Evolutionary conservation across 1,139 yeast genomes (phyloP).

Genomic region (Candida pseudoviswanathii): DNA sequence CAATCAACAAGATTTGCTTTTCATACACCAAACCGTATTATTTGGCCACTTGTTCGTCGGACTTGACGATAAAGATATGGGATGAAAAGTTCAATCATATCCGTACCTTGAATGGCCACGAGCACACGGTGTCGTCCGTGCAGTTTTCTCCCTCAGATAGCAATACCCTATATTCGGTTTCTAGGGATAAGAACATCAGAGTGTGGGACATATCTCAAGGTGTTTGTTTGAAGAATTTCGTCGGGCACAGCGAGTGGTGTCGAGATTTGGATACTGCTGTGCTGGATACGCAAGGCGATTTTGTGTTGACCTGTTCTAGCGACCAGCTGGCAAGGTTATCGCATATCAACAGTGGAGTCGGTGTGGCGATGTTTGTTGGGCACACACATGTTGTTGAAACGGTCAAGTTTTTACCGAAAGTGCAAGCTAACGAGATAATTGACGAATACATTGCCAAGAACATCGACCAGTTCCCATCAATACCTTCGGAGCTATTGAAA

Average conservation of each 20-base stretch:
- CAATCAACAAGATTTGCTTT: slow-evolving; percentile 55
- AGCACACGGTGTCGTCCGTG: slow-evolving; percentile 77
- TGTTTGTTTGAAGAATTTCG: slow-evolving; percentile 62
- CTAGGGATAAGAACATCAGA: slow-evolving; percentile 74
- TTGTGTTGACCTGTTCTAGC: slow-evolving; percentile 73
- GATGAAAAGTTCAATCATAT: slow-evolving; percentile 58
- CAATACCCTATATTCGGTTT: slow-evolving; percentile 60
- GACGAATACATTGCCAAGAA: slow-evolving; percentile 49
- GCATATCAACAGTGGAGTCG: slow-evolving; percentile 66
- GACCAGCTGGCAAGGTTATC: slow-evolving; percentile 77
- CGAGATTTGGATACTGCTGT: slow-evolving; percentile 55
- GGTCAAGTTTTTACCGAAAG: slow-evolving; percentile 64
- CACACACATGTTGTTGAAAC: slow-evolving; percentile 86
- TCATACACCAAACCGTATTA: slow-evolving; percentile 26
- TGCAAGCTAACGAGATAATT: slow-evolving; percentile 45
- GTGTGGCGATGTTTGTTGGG: slow-evolving; percentile 67
- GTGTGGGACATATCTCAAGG: slow-evolving; percentile 80
- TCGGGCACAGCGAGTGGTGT: slow-evolving; percentile 91
- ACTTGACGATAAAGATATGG: slow-evolving; percentile 74
- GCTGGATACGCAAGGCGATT: slow-evolving; percentile 44
- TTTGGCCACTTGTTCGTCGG: slow-evolving; percentile 71
- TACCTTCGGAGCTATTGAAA: slow-evolving; percentile 33
- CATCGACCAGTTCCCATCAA: slow-evolving; percentile 31
- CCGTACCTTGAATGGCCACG: slow-evolving; percentile 83
- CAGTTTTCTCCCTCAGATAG: slow-evolving; percentile 49